Conservation (phyloP, 768 basidiomycete species). For the Suillus placidus region DNA sequence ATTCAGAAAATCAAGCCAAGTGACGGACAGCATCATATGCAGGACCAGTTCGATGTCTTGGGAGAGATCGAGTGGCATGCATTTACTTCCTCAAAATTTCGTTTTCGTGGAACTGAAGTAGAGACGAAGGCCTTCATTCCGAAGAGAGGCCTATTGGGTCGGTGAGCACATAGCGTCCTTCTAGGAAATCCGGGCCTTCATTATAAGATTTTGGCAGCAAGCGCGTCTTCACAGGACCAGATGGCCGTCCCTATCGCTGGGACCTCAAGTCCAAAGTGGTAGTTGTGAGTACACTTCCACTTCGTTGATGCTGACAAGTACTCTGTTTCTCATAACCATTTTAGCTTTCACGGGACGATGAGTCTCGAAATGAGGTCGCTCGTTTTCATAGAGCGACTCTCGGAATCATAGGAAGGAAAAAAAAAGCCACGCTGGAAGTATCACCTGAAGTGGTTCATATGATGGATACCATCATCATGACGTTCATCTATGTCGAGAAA, state of each 20-base stretch:
- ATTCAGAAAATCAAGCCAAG: constrained; percentile 29
- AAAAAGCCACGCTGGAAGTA: constrained; percentile 15
- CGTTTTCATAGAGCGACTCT: constrained; percentile 21
- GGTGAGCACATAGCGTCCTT: constrained; percentile 19
- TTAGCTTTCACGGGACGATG: constrained; percentile 21
- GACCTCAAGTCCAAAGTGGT: neutral
- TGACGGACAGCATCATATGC: constrained; percentile 25
- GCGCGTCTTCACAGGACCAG: constrained; percentile 8
- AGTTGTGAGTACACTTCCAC: neutral
- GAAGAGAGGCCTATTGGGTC: constrained; percentile 22
- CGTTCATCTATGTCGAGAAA: constrained; percentile 20
- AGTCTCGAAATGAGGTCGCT: constrained; percentile 19
- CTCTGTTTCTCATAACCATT: neutral
- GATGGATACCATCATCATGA: constrained; percentile 16
- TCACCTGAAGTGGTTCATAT: constrained; percentile 14
- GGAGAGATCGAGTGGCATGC: constrained; percentile 40
- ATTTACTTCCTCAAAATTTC: constrained; percentile 34
- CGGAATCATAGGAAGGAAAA: constrained; percentile 12
- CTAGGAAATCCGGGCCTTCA: neutral
- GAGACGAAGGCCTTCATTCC: constrained; percentile 31
- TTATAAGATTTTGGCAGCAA: neutral
- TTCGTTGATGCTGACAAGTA: too few species aligned
- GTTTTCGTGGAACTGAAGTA: constrained; percentile 30
- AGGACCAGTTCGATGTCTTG: constrained; percentile 32
- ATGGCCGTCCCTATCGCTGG: constrained; percentile 9